These are phyloP conservation scores for Mrakiaceae sp. DNA, from an alignment of 1,284 basidiomycete species.

Conservation along the genomic window DNA sequence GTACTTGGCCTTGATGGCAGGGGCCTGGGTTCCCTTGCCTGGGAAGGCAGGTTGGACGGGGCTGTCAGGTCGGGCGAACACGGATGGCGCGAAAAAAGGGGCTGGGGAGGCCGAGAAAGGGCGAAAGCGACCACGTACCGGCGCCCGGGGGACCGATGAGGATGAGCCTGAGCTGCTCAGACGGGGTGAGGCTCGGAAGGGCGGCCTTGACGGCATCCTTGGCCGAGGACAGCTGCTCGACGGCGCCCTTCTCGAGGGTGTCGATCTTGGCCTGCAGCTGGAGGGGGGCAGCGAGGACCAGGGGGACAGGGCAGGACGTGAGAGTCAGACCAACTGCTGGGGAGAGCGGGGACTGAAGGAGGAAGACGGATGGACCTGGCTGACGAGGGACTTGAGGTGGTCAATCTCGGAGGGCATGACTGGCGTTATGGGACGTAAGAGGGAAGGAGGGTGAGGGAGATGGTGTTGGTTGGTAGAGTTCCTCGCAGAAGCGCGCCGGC, in stretches of 20 bases:
- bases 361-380: slow-evolving; percentile 6
- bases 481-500: too few relatives aligned
- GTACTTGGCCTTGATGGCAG: slow-evolving; percentile 81
- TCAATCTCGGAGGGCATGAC: slow-evolving; percentile 14
- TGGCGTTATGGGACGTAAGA: neutral
- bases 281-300: neutral
- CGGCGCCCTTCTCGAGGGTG: slow-evolving; percentile 54
- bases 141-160: slow-evolving; percentile 93
- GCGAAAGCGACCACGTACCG: slow-evolving; percentile 44
- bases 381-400: slow-evolving; percentile 16
- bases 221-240: slow-evolving; percentile 34
- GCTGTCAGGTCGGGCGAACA: neutral
- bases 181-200: slow-evolving; percentile 42
- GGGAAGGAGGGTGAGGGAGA: neutral
- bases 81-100: neutral
- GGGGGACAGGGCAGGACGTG: neutral
- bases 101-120: neutral
- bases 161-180: slow-evolving; percentile 75
- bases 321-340: neutral
- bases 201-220: slow-evolving; percentile 35
- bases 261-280: slow-evolving; percentile 62
- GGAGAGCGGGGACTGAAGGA: neutral
- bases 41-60: neutral
- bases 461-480: too few relatives aligned
- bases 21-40: slow-evolving; percentile 98